Base-by-base conservation (phyloP, 768 basidiomycete species). In the Leccinum pellstonianum region DNA sequence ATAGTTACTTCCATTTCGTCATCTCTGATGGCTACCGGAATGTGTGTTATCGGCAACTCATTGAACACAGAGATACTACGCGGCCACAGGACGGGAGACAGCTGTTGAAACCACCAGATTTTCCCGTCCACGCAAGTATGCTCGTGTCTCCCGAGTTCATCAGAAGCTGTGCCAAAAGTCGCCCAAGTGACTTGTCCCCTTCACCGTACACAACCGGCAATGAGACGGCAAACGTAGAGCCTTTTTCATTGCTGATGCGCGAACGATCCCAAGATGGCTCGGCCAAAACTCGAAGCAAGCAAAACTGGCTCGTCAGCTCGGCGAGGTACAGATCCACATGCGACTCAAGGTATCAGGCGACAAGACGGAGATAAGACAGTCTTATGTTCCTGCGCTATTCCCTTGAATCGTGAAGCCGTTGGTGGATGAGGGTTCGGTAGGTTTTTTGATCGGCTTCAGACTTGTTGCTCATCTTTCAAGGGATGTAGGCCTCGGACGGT, bases 251-350 rank as follows among this genome's bases (percentile, higher is more conserved):
- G 25, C 37, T 55, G 49, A 55, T 8, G 52, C 17, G 46, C 14
- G 56, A 56, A 11, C n/a, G n/a, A 43, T 62, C 27, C 48, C 3
- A 66, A 98, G 95, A 68, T 99, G 94, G 93, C 86, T 99, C 14
- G 96, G 96, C 11, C 94, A 98, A 71, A 98, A 98, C 74, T 98
- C 97, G 58, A 96, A 95, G 69, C 89, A 91, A 72, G 80, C 68
- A 63, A 97, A 96, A 68, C 81, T 98, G 1, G 79, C 71, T 56
- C 83, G 95, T 38, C 87, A 90, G 63, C 79, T 99, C n/a, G 83
- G 83, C 38, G 97, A 99, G 61, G 86, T 98, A 9, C 96, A 98
- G 73, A 90, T 93, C 48, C 88, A 90, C 52, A 97, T 98, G 97
- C 87, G 97, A 2, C 81, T 98, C 59, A 91, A 88, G 67, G 91